Percentiles rank a stretch among this genome's conserved stretches.
Evolutionary conservation across 768 basidiomycete species (phyloP).

Genomic region (Boletus rufocinnamomeus): DNA sequence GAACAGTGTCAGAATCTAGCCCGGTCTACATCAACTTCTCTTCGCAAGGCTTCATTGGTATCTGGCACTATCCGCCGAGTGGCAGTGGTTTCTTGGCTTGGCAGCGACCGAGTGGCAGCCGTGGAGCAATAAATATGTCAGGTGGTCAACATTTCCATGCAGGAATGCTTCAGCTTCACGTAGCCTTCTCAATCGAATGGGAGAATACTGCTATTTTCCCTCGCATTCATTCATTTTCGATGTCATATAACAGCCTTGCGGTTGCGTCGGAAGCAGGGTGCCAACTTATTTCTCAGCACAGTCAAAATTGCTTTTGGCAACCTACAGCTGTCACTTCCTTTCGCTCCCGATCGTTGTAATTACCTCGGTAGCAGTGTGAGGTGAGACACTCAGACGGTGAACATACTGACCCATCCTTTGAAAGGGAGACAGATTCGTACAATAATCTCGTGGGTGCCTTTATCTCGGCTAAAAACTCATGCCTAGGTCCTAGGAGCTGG

Average conservation of each 20-base stretch:
- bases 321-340: neutral
- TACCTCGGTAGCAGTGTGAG: neutral
- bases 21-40: neutral
- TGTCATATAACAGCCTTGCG: constrained; percentile 4
- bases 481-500: neutral
- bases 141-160: neutral
- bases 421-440: neutral
- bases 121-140: constrained; percentile 2
- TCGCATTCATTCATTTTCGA: constrained; percentile 1
- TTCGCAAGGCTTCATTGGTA: neutral
- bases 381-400: neutral
- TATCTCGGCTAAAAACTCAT: constrained; percentile 8
- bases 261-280: constrained; percentile 1
- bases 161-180: constrained; percentile 1
- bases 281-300: neutral
- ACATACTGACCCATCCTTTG: neutral
- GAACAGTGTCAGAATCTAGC: neutral
- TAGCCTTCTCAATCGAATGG: neutral
- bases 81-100: neutral
- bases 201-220: neutral
- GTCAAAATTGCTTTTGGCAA: neutral
- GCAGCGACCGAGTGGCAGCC: constrained; percentile 1
- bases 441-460: neutral
- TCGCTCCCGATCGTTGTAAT: neutral
- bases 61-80: neutral